phyloP scores from a whole-genome alignment of 768 basidiomycete species.

The Amanita brunnescens region DNA sequence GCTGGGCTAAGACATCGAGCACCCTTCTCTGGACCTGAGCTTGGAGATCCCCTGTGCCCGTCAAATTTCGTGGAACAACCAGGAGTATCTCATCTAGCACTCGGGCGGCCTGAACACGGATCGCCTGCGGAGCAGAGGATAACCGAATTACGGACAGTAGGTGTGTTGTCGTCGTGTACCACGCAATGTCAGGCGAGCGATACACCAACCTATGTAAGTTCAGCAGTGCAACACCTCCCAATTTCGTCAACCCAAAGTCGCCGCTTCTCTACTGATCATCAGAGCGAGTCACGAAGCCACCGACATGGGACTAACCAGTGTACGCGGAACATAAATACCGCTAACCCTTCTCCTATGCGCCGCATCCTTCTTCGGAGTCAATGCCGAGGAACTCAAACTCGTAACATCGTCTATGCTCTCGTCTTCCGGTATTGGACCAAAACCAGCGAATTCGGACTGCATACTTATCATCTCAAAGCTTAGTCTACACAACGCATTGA shows the following conservation, averaged over 20 bases:
- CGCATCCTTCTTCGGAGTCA: constrained; percentile 33
- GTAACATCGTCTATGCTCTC: constrained; percentile 33
- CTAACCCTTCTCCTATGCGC: constrained; percentile 69
- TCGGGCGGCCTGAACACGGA: constrained; percentile 84
- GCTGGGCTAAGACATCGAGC: constrained; percentile 75
- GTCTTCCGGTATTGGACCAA: constrained; percentile 21
- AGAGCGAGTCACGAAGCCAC: constrained; percentile 1
- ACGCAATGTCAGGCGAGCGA: constrained; percentile 74
- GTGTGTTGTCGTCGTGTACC: constrained; percentile 75
- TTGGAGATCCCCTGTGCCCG: constrained; percentile 51
- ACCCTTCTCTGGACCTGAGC: constrained; percentile 72
- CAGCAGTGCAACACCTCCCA: constrained; percentile 69
- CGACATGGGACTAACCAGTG: constrained; percentile 44
- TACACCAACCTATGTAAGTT: constrained; percentile 87
- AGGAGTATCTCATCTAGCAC: constrained; percentile 80
- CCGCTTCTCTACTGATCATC: constrained; percentile 58
- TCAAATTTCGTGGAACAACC: constrained; percentile 64
- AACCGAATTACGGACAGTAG: constrained; percentile 71
- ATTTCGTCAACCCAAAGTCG: constrained; percentile 88
- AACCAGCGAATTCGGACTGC: constrained; percentile 43
- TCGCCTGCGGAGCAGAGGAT: constrained; percentile 58
- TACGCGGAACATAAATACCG: constrained; percentile 78
- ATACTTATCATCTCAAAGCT: constrained; percentile 92
- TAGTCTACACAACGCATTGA: constrained; percentile 69
- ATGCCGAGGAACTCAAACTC: constrained; percentile 19